Base-by-base conservation (phyloP, 352 stramenopile genomes). In the Plasmopara halstedii region DNA sequence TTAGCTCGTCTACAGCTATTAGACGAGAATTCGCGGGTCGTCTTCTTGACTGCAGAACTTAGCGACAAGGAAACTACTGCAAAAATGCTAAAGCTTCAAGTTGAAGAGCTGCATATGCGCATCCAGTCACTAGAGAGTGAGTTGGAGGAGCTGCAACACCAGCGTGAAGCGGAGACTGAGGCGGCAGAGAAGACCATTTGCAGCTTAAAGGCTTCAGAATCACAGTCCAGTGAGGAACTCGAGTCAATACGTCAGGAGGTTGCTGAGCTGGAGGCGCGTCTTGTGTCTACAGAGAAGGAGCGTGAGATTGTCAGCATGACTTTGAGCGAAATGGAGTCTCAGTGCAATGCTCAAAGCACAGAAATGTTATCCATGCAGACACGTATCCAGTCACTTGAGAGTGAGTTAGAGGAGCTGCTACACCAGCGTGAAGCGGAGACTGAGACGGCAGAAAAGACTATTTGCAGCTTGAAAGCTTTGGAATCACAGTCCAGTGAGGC, bases 351-450 rank as follows among this genome's bases (percentile, higher is more conserved):
- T 19, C 49, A 60, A 23, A 62, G 35, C 13, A 33, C 29, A 2
- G 45, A 63, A 31, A 18, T 37, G 6, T 56, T 51, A 34, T 35
- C 9, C 15, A 18, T 56, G 3, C 45, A 55, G 15, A 19, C 49
- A 32, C 49, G 26, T 10, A 52, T 46, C 17, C 39, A 46, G 23
- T 15, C 44, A 19, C 23, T 64, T 26, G 50, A 61, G 22, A 43
- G 29, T 13, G 62, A 70, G 26, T 49, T 64, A 0, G 40, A 70
- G 21, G n/a, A 56, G 38, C 13, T 65, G 23, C 45, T 48, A 25
- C 49, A 27, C 14, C 50, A 64, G 50, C 51, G 32, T 10, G 31
- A 50, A 32, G 33, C 19, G 26, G 56, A 65, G 22, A 31, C 45
- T 27, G 36, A 49, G 18, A 40, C 46, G 15, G 42, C 50, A 22